Evolutionary conservation across 176 grass and related monocot genomes (phyloP), one percentile per base, ranked within the genome.

Genomic region (Raddia guianensis): DNA sequence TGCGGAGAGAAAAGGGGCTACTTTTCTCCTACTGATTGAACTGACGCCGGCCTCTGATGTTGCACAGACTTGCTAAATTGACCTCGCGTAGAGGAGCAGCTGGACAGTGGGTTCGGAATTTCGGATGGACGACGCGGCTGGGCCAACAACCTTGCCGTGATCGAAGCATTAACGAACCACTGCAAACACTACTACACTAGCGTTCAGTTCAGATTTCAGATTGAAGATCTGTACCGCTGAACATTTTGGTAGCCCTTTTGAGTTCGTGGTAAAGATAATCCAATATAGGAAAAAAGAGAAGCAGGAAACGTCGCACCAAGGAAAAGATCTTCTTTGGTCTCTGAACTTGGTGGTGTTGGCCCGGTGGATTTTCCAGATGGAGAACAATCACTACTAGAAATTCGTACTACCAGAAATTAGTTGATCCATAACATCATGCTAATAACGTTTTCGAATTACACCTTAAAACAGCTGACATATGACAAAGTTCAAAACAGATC

Each of bases 101-200:
- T 62, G 48, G 67, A 56, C 58, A 48, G 21, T 50, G 63, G 63
- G 48, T 54, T 21, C 61, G n/a, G n/a, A n/a, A n/a, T n/a, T n/a
- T n/a, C n/a, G 27, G 43, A 13, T 71, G 63, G 62, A 43, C 62
- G 34, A 43, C 62, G 34, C 62, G 47, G 21, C 67, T 2, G 9
- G 46, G 21, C 60, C 42, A 9, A 72, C 59, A 54, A 65, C 49
- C 47, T 65, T 45, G 62, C 34, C 34, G 70, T 74, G 62, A 67
- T 68, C 51, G 11, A 68, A 76, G 72, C 62, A 51, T 72, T 50
- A 6, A 72, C 49, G 79, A 62, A 72, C 50, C 67, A 62, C 13
- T 34, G 43, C 35, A 14, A 14, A 32, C 59, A 12, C 27, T 60
- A 4, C 42, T 34, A 61, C 18, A 61, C 27, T 27, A 65, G 33